Evolutionary conservation across 169 alveolate genomes (phyloP).

Genomic region (Perkinsus olseni): DNA sequence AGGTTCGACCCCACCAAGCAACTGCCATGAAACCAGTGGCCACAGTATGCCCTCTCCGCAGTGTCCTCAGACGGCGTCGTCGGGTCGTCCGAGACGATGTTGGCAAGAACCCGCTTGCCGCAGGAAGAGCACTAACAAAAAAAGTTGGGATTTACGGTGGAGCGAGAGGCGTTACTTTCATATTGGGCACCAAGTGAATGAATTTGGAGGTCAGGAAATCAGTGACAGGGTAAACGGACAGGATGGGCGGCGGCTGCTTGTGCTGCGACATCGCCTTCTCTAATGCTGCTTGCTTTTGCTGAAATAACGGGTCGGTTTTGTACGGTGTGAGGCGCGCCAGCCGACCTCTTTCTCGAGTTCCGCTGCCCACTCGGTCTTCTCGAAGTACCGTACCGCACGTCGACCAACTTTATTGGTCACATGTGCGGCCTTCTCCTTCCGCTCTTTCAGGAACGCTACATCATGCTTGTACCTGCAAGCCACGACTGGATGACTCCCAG

Average conservation of each 20-base stretch:
- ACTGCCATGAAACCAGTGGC: neutral
- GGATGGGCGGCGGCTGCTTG: neutral
- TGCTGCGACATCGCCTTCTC: neutral
- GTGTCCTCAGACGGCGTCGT: neutral
- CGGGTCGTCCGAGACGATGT: neutral
- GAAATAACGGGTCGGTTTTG: neutral
- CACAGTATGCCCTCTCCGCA: neutral
- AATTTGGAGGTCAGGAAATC: neutral
- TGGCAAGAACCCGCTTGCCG: neutral
- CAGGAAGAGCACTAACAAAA: neutral
- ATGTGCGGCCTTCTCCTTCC: neutral
- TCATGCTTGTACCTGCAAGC: neutral
- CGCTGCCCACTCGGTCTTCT: neutral
- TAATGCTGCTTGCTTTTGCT: neutral
- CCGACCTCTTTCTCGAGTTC: neutral
- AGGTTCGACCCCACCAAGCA: neutral
- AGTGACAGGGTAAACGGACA: neutral
- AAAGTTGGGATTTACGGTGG: neutral
- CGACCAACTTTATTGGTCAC: neutral
- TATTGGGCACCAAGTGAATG: neutral
- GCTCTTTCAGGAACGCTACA: neutral
- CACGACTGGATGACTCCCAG: too few relatives aligned
- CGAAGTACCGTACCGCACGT: neutral
- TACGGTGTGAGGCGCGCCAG: neutral
- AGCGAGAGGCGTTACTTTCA: neutral